Percentiles rank a stretch among this genome's conserved stretches.
phyloP scores from a whole-genome alignment of 2,329 filamentous ascomycete genomes.

The Colletotrichum paranaense region DNA sequence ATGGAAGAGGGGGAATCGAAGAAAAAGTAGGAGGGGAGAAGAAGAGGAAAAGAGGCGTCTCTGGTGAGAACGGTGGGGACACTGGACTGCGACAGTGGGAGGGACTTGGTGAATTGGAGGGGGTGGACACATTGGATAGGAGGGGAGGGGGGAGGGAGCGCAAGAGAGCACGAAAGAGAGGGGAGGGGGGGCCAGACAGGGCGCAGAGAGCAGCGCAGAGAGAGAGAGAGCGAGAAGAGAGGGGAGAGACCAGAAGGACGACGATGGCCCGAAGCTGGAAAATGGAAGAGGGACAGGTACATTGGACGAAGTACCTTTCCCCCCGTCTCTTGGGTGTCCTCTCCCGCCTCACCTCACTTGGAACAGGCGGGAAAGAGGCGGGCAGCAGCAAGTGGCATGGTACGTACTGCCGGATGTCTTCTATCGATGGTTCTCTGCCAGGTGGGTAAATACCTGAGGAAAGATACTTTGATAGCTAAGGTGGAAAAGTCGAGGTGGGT shows the following conservation, averaged over 20 bases:
- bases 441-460: not conserved
- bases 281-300: constrained; percentile 6
- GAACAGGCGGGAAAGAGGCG: constrained; percentile 18
- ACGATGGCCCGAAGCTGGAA: constrained; percentile 26
- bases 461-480: not conserved
- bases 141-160: constrained; percentile 10
- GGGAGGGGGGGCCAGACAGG: not conserved
- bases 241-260: constrained; percentile 9
- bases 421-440: not conserved
- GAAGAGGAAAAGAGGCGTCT: constrained; percentile 27
- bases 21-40: constrained; percentile 34
- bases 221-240: constrained; percentile 10
- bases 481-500: not conserved
- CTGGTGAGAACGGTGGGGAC: constrained; percentile 35
- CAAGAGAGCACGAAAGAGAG: constrained; percentile 5
- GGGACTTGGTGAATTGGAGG: constrained; percentile 26
- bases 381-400: not conserved
- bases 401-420: constrained; percentile 9
- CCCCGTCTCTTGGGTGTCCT: not conserved
- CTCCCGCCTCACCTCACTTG: not conserved
- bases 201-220: not conserved
- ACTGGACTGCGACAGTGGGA: constrained; percentile 33
- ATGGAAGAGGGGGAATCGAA: constrained; percentile 31
- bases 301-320: constrained; percentile 11
- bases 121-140: constrained; percentile 12